Base-by-base conservation (phyloP, 2,329 filamentous ascomycete species). In the Bimuria novae-zelandiae region DNA sequence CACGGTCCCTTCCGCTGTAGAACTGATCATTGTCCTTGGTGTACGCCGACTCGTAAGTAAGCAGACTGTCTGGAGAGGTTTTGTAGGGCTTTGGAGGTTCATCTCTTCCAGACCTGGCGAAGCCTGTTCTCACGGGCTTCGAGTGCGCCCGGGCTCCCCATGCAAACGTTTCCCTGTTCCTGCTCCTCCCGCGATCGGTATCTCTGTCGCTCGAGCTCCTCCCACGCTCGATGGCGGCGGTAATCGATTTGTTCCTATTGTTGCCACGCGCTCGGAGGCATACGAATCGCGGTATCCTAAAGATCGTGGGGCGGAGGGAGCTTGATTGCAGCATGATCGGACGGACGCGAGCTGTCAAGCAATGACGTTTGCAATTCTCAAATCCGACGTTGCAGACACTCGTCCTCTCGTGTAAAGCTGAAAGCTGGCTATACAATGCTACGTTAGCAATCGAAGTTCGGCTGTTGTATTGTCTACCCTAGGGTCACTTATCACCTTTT, bases 211-310 rank as follows among this genome's bases (percentile, higher is more conserved):
- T 53, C 14, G 54, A 48, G 16, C 52, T 58, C 49, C 57, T 60
- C 45, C 63, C 68, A 57, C 64, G 58, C 54, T 71, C 69, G 53
- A 72, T 71, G 36, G 68, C 62, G 7, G 65, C 64, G 33, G 62
- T 66, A 39, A 72, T 59, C 30, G 69, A 72, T 50, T 71, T 71
- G 57, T 67, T 59, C 35, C 69, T 67, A 35, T 53, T 50, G 27
- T 32, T 17, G 19, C 41, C 22, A 16, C 63, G 66, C 1, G 56
- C 53, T 40, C 44, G 58, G 6, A 64, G 59, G 5, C 63, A 23
- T 8, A n/a, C 44, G 4, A 49, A 29, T 44, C 35, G 49, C 17
- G 60, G 62, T 7, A 52, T 56, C 14, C 59, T 59, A 25, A 61
- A 51, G 25, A 66, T 54, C 52, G 50, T 51, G 21, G 60, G 51